These are phyloP conservation scores for Jaenimonas drosophilae DNA, from an alignment of 208 protist genomes.

Conservation along the genomic window DNA sequence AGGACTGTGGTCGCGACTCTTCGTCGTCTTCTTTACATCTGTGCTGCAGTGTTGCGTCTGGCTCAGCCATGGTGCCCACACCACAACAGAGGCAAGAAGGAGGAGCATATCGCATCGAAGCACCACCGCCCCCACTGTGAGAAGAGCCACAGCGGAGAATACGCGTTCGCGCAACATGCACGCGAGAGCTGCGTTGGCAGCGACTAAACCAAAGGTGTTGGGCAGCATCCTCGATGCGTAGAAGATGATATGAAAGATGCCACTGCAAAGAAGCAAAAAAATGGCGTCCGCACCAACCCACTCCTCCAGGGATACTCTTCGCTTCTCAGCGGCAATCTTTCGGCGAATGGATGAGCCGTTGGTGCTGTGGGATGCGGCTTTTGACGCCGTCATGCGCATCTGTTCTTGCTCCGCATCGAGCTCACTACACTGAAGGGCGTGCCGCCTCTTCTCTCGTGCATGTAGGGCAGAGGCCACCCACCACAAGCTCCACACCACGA, in stretches of 20 bases:
- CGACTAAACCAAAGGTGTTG: constrained; percentile 83
- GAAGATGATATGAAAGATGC: constrained; percentile 89
- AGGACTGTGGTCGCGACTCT: too few species aligned
- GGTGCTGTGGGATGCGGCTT: too few species aligned
- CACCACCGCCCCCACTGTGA: constrained; percentile 32
- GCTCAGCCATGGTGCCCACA: too few species aligned
- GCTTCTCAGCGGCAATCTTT: too few species aligned
- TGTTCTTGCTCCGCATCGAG: too few species aligned
- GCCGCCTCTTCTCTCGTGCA: not conserved
- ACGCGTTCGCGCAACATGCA: constrained; percentile 18
- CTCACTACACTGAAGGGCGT: too few species aligned
- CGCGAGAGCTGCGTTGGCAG: constrained; percentile 31
- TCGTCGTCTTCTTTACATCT: too few species aligned
- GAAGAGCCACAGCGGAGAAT: constrained; percentile 7
- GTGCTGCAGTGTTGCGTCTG: too few species aligned
- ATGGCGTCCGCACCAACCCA: not conserved
- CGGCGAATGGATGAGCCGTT: too few species aligned
- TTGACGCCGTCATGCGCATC: too few species aligned
- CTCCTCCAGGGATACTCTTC: too few species aligned
- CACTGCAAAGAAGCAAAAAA: constrained; percentile 35
- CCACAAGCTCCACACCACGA: not conserved
- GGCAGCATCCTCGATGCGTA: constrained; percentile 84
- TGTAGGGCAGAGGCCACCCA: not conserved
- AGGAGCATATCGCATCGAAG: constrained; percentile 82
- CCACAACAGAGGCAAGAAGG: constrained; percentile 33